Base-by-base conservation (phyloP, 179 eudicot species). In the Spinacia oleracea region DNA sequence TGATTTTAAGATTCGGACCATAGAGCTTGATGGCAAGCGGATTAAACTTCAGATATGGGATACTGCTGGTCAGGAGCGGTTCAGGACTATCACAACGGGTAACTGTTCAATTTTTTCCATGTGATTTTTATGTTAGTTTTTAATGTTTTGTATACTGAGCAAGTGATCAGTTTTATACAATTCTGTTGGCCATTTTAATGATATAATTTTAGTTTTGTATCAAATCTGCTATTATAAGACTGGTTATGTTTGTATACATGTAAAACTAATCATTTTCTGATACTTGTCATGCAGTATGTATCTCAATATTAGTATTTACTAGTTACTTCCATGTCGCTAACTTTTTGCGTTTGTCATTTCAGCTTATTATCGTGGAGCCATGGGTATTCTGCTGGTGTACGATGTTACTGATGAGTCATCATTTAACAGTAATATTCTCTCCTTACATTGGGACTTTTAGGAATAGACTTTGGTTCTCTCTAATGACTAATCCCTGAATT, bases 31-130 rank as follows among this genome's bases (percentile, higher is more conserved):
- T 80, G 89, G 87, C 32, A 86, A 84, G 81, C 77, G 87, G 60
- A 86, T 86, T 59, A 86, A 86, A 81, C 89, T 86, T 71, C 89
- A 86, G 81, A 86, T 86, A 32, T 86, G 89, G 89, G 89, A 86
- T 60, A 86, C 87, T 74, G 89, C 89, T 80, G 85, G 89, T 78
- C 89, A 86, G 75, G 89, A 84, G 76, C 83, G 87, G 76, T 86
- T 86, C 62, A 70, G 87, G 72, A 86, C 89, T 63, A 84, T 86
- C 77, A 86, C 89, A 42, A 86, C 85, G 14, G 89, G 89, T 86
- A 82, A 70, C n/a, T 34, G 43, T 55, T 72, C 25, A 34, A 40
- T 55, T 1, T 74, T 81, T 59, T 14, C 4, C 31, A 55, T 74
- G 38, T 51, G 50, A 1, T 60, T 46, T 27, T 55, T 38, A 38